A percentile compares a stretch with the other conserved stretches of the same genome.
These are phyloP conservation scores for Erodium trifolium DNA, from an alignment of 441 rosid genomes.

Conservation along the genomic window DNA sequence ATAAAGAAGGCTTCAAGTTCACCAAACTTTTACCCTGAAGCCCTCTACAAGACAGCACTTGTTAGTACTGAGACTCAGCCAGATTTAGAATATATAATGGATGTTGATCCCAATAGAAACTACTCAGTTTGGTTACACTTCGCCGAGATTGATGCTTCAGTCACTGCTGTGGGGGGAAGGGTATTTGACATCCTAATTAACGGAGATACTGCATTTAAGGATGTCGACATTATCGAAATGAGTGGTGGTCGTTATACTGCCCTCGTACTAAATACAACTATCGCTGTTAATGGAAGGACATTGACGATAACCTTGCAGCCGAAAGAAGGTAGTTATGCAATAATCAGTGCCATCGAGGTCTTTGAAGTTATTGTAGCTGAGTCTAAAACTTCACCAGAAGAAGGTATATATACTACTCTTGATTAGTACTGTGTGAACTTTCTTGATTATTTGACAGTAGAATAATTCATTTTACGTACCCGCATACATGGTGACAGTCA, in stretches of 20 bases:
- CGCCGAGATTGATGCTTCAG: slow-evolving; percentile 74
- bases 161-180: slow-evolving; percentile 56
- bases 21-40: slow-evolving; percentile 86
- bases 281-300: slow-evolving; percentile 71
- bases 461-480: slow-evolving; percentile 1
- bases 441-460: not conserved
- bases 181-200: slow-evolving; percentile 77
- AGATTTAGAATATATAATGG: slow-evolving; percentile 58
- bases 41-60: slow-evolving; percentile 67
- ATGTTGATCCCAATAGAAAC: slow-evolving; percentile 82
- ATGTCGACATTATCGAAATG: slow-evolving; percentile 55
- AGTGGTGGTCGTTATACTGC: slow-evolving; percentile 64
- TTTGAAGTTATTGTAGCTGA: slow-evolving; percentile 61
- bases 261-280: slow-evolving; percentile 71
- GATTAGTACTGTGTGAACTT: not conserved
- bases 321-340: slow-evolving; percentile 49
- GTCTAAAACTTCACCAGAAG: slow-evolving; percentile 60
- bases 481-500: not conserved
- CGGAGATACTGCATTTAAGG: slow-evolving; percentile 42
- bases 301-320: slow-evolving; percentile 69
- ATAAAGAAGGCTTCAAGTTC: slow-evolving; percentile 55
- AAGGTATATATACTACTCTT: slow-evolving; percentile 45
- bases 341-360: slow-evolving; percentile 81
- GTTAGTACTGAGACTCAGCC: slow-evolving; percentile 62
- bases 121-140: slow-evolving; percentile 93